These are phyloP conservation scores for Closterium sp. DNA, from an alignment of 139 green algal genomes.

Conservation along the genomic window DNA sequence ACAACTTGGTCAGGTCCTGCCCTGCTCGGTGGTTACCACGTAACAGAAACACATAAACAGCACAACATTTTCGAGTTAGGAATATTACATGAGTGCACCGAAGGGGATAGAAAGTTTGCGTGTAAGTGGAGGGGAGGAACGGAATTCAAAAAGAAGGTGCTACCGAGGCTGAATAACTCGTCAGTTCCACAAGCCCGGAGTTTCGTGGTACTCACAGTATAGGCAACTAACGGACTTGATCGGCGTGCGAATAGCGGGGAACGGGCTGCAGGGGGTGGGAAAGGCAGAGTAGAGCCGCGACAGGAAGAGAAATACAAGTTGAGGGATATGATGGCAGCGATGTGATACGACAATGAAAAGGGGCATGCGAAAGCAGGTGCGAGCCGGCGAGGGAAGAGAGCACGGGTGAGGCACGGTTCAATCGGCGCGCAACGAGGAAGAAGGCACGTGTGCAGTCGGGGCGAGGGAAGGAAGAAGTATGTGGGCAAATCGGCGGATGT, in stretches of 20 bases:
- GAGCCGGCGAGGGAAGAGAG: not conserved
- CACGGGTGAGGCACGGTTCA: no score
- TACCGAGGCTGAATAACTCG: no score
- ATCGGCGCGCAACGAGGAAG: no score
- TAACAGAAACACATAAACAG: not conserved
- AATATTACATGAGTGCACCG: no score
- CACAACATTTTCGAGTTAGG: not conserved
- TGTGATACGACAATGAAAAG: no score
- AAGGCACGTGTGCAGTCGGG: no score
- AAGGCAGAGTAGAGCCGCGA: not conserved
- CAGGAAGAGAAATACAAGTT: no score
- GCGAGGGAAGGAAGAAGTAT: not conserved
- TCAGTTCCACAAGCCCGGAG: no score
- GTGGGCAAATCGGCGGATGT: not conserved
- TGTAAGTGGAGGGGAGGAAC: no score
- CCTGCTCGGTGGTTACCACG: not conserved
- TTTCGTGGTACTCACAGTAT: not conserved
- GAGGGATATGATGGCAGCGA: no score
- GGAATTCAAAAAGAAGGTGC: no score
- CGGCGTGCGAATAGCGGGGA: not conserved
- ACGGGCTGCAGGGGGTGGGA: not conserved
- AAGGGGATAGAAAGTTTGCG: not conserved
- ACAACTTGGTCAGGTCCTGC: not conserved
- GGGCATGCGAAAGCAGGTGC: no score
- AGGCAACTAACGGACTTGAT: not conserved